Evolutionary conservation across 2,329 filamentous ascomycete species (phyloP), one percentile per base, ranked within the genome.

Genomic region (Juglanconis oblonga): DNA sequence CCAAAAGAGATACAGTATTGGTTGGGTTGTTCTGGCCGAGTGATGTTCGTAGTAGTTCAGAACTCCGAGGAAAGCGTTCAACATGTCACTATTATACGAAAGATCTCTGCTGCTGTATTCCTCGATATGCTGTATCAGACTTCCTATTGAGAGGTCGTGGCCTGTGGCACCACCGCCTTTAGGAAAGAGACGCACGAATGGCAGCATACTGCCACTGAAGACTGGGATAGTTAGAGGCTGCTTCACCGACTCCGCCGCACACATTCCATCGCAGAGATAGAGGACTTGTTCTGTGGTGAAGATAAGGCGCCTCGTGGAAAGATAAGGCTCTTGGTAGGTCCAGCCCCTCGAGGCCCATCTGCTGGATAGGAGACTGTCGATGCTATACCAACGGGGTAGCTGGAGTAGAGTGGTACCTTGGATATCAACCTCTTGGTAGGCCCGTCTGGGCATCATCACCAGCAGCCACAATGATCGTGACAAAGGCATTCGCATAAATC

Each of bases 241-340:
- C 17, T 24, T 24, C 17, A 24, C 17, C 17, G 17, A 24, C 17
- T 54, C 52, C 31, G 38, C 4, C 10, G 24, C 24, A 8, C 59
- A 53, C 57, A 57, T 57, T 3, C 44, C 40, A 4, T 62, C 44
- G 14, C 57, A 62, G 3, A 52, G 57, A 5, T 60, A 62, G 1
- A 53, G 9, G 1, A 60, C 32, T 0, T 60, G 48, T 5, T 33
- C 47, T 6, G 31, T 49, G 0, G 57, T 57, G n/a, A 65, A 66
- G 11, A 64, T 45, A 11, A 66, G 32, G 31, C 56, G 53, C 3
- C 59, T 54, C 8, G 29, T 56, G n/a, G 58, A 59, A 13, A 65
- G 57, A 24, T 9, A 64, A 1, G 36, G 58, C 42, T 65, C 64
- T 24, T 65, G 65, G 32, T 62, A 64, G 3, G 64, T 66, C 64